Base-by-base conservation (phyloP, 208 protist genomes). In the Tetramitus jugosus region DNA sequence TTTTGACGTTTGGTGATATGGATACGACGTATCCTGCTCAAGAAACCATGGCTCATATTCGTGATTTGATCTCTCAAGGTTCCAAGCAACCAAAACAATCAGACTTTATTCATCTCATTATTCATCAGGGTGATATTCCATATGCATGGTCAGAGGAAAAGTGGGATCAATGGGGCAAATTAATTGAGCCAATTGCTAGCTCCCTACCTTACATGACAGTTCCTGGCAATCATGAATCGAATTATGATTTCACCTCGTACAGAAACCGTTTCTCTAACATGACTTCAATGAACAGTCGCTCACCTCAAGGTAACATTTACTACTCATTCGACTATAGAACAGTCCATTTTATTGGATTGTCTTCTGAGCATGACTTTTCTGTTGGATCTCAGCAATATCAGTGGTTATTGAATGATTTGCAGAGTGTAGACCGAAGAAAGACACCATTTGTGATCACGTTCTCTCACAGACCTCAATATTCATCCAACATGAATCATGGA, bases 401-500 rank as follows among this genome's bases (percentile, higher is more conserved):
- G 23, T 89, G 83, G 84, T n/a, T 89, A 23, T 45, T 68, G 1
- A 46, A 79, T 23, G 86, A 89, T 81, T 45, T 89, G 0, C 26
- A 20, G 0, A 62, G 35, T 1, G 84, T 89, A 0, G 61, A 89
- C 60, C 14, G 86, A 29, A 31, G 10, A 1, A 17, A 46, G 26
- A 89, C 86, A 20, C 86, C 86, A 33, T 89, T 86, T 82, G 1
- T 90, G 3, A 53, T 89, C 31, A 67, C 88, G 6, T 65, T 49
- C 33, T 64, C 80, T 26, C 86, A 89, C 62, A 37, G 84, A 40
- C 86, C 86, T 26, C 78, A 85, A 76, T 89, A 89, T 43, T 83
- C 42, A 60, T 80, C 71, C 56, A 83, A 82, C 39, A 33, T 37
- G n/a, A 71, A 83, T 37, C 76, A 82, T 80, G 52, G 61, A 26